Conservation (phyloP, 2,329 filamentous ascomycete species). For the Cytospora schulzeri region DNA sequence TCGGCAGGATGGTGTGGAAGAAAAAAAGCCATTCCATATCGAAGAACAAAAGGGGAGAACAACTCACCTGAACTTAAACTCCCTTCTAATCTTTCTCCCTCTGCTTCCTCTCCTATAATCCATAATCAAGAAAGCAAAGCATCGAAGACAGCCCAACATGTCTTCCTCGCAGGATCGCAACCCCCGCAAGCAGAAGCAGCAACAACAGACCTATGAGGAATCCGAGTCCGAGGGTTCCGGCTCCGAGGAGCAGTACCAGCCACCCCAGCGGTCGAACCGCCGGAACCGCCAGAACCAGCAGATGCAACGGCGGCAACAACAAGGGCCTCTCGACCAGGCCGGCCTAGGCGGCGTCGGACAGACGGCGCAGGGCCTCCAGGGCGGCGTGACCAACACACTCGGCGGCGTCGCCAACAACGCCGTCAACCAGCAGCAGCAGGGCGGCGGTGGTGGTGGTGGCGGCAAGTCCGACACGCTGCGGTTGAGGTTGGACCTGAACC, state of each 20-base stretch:
- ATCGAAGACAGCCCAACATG: conserved; percentile 29
- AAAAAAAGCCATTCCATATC: neutral
- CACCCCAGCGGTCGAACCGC: conserved; percentile 33
- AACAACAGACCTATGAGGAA: conserved; percentile 36
- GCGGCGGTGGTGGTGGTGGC: conserved; percentile 36
- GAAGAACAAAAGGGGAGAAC: conserved; percentile 5
- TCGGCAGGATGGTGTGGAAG: neutral
- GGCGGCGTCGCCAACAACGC: conserved; percentile 44
- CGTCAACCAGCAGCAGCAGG: conserved; percentile 36
- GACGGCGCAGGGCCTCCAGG: conserved; percentile 37
- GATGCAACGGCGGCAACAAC: conserved; percentile 37
- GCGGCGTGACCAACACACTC: conserved; percentile 45
- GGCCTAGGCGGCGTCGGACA: conserved; percentile 41
- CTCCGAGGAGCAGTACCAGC: conserved; percentile 36
- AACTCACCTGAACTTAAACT: neutral
- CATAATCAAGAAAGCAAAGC: conserved; percentile 26
- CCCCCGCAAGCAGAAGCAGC: conserved; percentile 34
- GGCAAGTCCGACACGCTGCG: conserved; percentile 68
- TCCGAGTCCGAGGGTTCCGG: conserved; percentile 40
- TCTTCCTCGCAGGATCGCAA: conserved; percentile 39
- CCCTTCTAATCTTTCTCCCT: neutral
- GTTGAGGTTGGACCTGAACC: conserved; percentile 74
- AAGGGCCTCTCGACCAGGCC: conserved; percentile 42
- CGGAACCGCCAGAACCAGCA: conserved; percentile 32
- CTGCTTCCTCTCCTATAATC: conserved; percentile 15